These are phyloP conservation scores for Boletus vermiculosoides DNA, from an alignment of 768 basidiomycete species.

Conservation along the genomic window DNA sequence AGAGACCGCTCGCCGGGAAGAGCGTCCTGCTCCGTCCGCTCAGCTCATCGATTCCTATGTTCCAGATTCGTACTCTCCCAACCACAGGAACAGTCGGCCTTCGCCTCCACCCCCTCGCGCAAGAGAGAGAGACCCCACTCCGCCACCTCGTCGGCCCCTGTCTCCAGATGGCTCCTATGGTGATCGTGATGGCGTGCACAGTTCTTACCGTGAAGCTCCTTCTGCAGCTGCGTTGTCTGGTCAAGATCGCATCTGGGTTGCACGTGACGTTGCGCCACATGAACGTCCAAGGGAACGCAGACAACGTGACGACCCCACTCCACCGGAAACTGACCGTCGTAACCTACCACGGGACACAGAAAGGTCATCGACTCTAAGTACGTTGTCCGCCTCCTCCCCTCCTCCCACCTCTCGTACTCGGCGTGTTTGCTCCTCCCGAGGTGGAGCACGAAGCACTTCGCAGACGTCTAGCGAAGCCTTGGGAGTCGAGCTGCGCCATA, in stretches of 20 bases:
- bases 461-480: constrained; percentile 45
- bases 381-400: constrained; percentile 47
- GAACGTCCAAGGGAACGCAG: constrained; percentile 25
- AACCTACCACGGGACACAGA: constrained; percentile 29
- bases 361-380: constrained; percentile 42
- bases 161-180: constrained; percentile 23
- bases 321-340: constrained; percentile 22
- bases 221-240: constrained; percentile 12
- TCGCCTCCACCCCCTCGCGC: constrained; percentile 23
- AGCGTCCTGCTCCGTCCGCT: constrained; percentile 21
- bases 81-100: constrained; percentile 20
- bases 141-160: constrained; percentile 21
- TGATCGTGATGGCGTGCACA: constrained; percentile 22
- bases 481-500: constrained; percentile 41
- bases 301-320: constrained; percentile 26
- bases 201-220: constrained; percentile 23
- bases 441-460: constrained; percentile 34
- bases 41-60: constrained; percentile 28
- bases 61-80: constrained; percentile 29
- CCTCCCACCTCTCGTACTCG: constrained; percentile 35
- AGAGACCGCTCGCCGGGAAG: constrained; percentile 29
- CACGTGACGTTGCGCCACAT: constrained; percentile 10
- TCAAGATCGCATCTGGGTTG: constrained; percentile 29
- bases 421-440: constrained; percentile 40
- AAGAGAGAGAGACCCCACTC: constrained; percentile 25